Conservation (phyloP, 805 yeast species). For the Saturnispora sanitii region DNA sequence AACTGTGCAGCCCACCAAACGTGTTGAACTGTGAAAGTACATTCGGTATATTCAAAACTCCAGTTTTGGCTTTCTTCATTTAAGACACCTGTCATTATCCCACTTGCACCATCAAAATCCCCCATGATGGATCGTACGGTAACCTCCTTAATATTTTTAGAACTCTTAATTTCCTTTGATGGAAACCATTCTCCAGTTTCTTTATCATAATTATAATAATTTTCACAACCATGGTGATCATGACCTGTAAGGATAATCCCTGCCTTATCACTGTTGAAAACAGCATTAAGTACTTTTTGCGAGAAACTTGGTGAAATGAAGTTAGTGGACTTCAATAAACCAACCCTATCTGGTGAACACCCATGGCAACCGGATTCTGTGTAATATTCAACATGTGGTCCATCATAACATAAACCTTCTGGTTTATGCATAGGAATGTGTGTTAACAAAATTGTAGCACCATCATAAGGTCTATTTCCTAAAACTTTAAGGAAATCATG, state of each 20-base stretch:
- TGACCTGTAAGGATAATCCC: conserved; percentile 90
- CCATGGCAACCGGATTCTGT: conserved; percentile 37
- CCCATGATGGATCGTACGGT: conserved; percentile 96
- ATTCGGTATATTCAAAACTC: conserved; percentile 61
- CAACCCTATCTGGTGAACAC: conserved; percentile 56
- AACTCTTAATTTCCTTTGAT: conserved; percentile 30
- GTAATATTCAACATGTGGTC: conserved; percentile 62
- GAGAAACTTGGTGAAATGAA: conserved; percentile 63
- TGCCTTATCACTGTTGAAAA: conserved; percentile 55
- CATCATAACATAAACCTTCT: conserved; percentile 79
- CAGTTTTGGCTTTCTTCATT: conserved; percentile 35
- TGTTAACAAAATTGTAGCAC: conserved; percentile 74
- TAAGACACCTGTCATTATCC: conserved; percentile 69
- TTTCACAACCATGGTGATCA: conserved; percentile 90
- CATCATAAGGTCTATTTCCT: conserved; percentile 46
- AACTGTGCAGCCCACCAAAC: conserved; percentile 91
- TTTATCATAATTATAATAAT: conserved; percentile 43
- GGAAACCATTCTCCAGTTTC: conserved; percentile 47
- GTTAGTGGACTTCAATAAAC: conserved; percentile 73
- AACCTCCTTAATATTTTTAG: conserved; percentile 51
- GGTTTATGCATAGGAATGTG: conserved; percentile 85
- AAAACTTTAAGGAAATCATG: conserved; percentile 65
- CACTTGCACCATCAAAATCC: conserved; percentile 83
- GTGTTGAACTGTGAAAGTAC: conserved; percentile 82
- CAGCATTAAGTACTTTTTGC: conserved; percentile 56